Conservation (phyloP, 2,329 filamentous ascomycete species). For the Botrytis pseudocinerea region DNA sequence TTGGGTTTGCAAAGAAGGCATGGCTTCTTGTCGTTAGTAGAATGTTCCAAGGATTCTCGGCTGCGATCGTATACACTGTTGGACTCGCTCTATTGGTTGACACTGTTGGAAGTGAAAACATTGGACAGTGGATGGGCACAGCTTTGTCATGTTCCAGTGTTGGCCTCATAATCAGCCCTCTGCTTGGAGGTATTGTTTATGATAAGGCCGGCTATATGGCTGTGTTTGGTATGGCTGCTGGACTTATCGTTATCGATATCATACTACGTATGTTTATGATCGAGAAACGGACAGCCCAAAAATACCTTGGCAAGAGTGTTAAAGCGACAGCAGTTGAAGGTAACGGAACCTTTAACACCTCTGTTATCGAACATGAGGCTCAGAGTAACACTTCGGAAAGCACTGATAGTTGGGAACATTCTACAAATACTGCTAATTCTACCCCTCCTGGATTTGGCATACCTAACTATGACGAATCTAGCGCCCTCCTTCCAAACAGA, state of each 20-base stretch:
- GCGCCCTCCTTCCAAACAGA: neutral
- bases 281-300: conserved; percentile 54
- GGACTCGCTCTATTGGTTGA: conserved; percentile 70
- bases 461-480: conserved; percentile 15
- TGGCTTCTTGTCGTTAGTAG: conserved; percentile 19
- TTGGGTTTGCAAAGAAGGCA: conserved; percentile 53
- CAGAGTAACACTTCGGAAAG: neutral
- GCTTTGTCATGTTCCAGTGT: conserved; percentile 59
- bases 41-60: conserved; percentile 45
- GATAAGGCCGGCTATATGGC: conserved; percentile 55
- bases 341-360: neutral
- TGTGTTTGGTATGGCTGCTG: conserved; percentile 59
- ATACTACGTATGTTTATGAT: conserved; percentile 54
- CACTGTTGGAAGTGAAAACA: conserved; percentile 60
- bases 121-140: conserved; percentile 62
- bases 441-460: conserved; percentile 16
- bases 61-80: conserved; percentile 71
- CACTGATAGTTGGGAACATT: neutral
- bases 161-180: conserved; percentile 55
- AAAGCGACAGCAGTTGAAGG: neutral
- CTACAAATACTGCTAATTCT: neutral
- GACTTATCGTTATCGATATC: conserved; percentile 54
- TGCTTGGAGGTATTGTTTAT: conserved; percentile 29
- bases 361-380: neutral
- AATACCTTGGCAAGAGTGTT: conserved; percentile 45